phyloP scores from a whole-genome alignment of 257 asterid genomes.

The Rehmannia glutinosa region DNA sequence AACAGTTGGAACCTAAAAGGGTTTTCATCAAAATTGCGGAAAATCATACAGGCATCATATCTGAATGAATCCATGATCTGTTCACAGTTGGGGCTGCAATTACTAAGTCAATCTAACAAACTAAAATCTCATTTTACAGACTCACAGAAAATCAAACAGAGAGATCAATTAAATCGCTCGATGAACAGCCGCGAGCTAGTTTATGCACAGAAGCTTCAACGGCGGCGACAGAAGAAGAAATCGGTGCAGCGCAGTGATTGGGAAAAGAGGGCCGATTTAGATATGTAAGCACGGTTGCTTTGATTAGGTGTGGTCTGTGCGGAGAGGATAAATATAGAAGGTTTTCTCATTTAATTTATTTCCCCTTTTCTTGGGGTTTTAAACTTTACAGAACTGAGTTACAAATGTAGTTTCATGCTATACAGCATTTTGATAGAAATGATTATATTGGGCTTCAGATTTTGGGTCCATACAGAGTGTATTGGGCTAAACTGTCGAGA shows the following conservation, averaged over 20 bases:
- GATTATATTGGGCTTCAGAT: no score
- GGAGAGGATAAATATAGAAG: conserved; percentile 5
- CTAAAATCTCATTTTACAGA: neutral
- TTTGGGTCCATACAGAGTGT: no score
- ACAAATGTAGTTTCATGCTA: no score
- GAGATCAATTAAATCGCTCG: neutral
- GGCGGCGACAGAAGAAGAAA: neutral
- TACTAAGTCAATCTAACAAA: conserved; percentile 4
- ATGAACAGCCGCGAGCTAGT: neutral
- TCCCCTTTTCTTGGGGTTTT: no score
- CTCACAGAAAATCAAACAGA: conserved; percentile 16
- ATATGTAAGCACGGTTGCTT: neutral
- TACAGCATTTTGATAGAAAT: no score
- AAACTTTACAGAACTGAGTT: no score
- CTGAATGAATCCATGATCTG: neutral
- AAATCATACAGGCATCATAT: neutral
- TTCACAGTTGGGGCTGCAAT: neutral
- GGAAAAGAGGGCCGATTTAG: neutral
- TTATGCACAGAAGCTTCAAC: neutral
- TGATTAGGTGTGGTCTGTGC: neutral
- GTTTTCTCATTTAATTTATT: no score
- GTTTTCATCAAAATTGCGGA: conserved; percentile 8
- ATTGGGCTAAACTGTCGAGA: no score
- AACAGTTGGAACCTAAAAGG: neutral
- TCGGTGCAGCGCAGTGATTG: neutral